These are phyloP conservation scores for Solanum sejunctum DNA, from an alignment of 257 asterid species.

Conservation along the genomic window DNA sequence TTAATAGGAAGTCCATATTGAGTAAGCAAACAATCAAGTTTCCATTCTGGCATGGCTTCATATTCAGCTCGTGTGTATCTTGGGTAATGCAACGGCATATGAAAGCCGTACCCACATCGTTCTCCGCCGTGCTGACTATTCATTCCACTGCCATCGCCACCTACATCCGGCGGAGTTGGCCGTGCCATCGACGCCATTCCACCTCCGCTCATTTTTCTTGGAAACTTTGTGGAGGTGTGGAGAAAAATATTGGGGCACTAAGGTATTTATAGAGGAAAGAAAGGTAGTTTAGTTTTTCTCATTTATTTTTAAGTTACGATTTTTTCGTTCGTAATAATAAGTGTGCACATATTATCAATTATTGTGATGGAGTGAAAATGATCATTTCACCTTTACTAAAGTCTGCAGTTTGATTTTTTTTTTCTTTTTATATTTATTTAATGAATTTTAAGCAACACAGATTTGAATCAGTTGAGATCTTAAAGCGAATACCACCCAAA, in stretches of 20 bases:
- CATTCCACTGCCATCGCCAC: conserved; percentile 1
- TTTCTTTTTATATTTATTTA: not conserved
- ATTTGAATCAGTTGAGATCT: not conserved
- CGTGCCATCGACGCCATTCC: conserved; percentile 30
- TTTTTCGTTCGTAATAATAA: not conserved
- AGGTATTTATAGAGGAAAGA: not conserved
- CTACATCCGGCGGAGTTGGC: conserved; percentile 5
- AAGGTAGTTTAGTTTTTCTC: not conserved
- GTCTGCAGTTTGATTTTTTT: not conserved
- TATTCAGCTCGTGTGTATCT: conserved; percentile 10
- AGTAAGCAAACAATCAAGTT: conserved; percentile 6
- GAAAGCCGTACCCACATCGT: conserved; percentile 19
- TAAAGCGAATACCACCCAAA: too few species aligned
- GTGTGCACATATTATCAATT: not conserved
- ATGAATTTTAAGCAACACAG: not conserved
- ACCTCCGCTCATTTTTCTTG: conserved; percentile 5
- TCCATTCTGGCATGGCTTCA: conserved; percentile 17
- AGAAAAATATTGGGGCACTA: not conserved
- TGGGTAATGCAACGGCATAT: conserved; percentile 15
- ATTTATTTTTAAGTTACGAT: not conserved
- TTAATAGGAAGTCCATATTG: conserved; percentile 6
- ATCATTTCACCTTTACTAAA: not conserved
- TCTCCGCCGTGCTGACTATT: conserved; percentile 6
- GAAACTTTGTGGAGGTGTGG: not conserved
- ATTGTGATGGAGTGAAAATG: not conserved